Evolutionary conservation across 2,329 filamentous ascomycete species (phyloP).

Genomic region (Botryotinia globosa): DNA sequence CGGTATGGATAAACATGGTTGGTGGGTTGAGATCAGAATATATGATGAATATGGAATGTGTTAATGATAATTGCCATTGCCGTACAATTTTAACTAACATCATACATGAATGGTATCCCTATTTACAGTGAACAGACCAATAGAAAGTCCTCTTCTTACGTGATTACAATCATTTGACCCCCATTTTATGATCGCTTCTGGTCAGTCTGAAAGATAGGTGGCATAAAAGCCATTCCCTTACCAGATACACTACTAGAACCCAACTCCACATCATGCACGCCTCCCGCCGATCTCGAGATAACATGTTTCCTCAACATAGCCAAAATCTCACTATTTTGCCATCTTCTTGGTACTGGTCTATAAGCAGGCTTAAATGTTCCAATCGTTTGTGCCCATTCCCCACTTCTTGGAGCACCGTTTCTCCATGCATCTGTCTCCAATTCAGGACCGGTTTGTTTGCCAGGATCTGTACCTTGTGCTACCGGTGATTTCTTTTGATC

Average conservation of each 20-base stretch:
- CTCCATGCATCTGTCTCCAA: constrained; percentile 35
- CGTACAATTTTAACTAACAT: neutral
- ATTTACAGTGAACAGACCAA: neutral
- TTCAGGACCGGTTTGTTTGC: constrained; percentile 29
- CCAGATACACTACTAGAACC: constrained; percentile 29
- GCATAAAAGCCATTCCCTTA: constrained; percentile 41
- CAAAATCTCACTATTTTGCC: constrained; percentile 81
- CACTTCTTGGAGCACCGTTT: constrained; percentile 46
- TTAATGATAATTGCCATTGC: neutral
- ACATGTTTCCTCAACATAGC: constrained; percentile 78
- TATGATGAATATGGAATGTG: neutral
- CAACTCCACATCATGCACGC: constrained; percentile 39
- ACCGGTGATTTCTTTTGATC: constrained; percentile 21
- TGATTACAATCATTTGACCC: neutral
- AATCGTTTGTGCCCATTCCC: constrained; percentile 96
- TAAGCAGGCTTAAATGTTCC: constrained; percentile 94
- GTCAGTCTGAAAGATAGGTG: constrained; percentile 37
- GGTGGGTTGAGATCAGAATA: neutral
- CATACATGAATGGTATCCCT: neutral
- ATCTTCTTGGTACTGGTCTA: constrained; percentile 80
- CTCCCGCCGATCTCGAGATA: constrained; percentile 62
- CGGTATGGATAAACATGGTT: neutral
- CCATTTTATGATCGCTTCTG: constrained; percentile 17
- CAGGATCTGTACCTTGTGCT: constrained; percentile 30
- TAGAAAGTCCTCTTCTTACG: neutral